phyloP scores from a whole-genome alignment of 192 early-diverging fungal genomes.

The Phlyctochytrium planicorne region DNA sequence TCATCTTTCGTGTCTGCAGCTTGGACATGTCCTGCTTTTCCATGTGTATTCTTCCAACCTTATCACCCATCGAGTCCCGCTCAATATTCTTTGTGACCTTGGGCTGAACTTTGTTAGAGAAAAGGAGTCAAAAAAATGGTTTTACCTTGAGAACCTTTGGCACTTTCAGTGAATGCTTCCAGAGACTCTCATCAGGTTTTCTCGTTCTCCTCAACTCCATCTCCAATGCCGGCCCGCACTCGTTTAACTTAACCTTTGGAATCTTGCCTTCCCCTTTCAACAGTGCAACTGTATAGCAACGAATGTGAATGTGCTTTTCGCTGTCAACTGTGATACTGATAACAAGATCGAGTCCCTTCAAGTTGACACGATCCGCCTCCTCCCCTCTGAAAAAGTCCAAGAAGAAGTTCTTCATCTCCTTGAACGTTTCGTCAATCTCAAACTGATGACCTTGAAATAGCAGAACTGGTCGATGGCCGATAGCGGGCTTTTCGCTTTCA shows the following conservation, averaged over 20 bases:
- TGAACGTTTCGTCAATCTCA: slow-evolving; percentile 65
- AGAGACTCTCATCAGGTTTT: slow-evolving; percentile 73
- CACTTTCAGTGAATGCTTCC: slow-evolving; percentile 77
- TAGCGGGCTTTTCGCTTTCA: slow-evolving; percentile 67
- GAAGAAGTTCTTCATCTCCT: slow-evolving; percentile 78
- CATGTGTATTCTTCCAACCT: slow-evolving; percentile 88
- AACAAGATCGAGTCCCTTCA: slow-evolving; percentile 86
- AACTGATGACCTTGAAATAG: slow-evolving; percentile 90
- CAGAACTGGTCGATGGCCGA: slow-evolving; percentile 87
- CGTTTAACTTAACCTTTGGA: slow-evolving; percentile 87
- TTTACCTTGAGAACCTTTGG: slow-evolving; percentile 86
- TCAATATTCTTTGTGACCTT: slow-evolving; percentile 94
- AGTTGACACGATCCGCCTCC: slow-evolving; percentile 68
- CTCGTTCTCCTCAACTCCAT: slow-evolving; percentile 73
- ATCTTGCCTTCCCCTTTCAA: slow-evolving; percentile 79
- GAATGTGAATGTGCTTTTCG: slow-evolving; percentile 70
- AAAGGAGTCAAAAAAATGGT: slow-evolving; percentile 19
- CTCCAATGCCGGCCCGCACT: slow-evolving; percentile 91
- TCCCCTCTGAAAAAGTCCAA: slow-evolving; percentile 91
- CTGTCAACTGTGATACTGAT: slow-evolving; percentile 82
- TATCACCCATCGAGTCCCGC: slow-evolving; percentile 87
- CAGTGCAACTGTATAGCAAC: slow-evolving; percentile 77
- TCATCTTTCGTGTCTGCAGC: slow-evolving; percentile 98
- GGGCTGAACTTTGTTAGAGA: slow-evolving; percentile 36
- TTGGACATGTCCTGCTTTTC: slow-evolving; percentile 86